phyloP scores from a whole-genome alignment of 2,329 filamentous ascomycete species.

The Cephalotrichum gorgonifer region DNA sequence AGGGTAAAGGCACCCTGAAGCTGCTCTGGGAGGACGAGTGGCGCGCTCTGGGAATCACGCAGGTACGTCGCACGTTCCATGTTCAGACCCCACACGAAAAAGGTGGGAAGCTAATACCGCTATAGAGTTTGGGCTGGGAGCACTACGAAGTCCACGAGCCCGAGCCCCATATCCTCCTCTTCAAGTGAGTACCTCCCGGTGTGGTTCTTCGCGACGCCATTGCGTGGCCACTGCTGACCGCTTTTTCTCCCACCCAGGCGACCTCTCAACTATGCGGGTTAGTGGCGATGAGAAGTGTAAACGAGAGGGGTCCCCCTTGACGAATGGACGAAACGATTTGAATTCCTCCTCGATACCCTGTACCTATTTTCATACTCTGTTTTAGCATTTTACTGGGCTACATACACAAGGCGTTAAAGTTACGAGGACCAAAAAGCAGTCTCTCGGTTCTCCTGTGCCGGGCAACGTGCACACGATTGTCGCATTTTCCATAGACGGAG shows the following conservation, averaged over 20 bases:
- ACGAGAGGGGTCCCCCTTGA: neutral
- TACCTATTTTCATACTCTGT: slow-evolving; percentile 4
- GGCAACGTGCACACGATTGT: neutral
- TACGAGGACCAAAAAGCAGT: neutral
- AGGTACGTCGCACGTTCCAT: slow-evolving; percentile 44
- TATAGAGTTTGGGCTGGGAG: slow-evolving; percentile 92
- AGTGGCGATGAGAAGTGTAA: slow-evolving; percentile 12
- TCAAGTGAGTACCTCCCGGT: slow-evolving; percentile 79
- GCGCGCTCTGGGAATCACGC: slow-evolving; percentile 92
- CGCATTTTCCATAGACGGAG: neutral
- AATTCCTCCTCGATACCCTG: slow-evolving; percentile 5
- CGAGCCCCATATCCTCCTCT: slow-evolving; percentile 94
- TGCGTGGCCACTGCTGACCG: neutral
- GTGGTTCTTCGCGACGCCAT: no score
- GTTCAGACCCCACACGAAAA: neutral
- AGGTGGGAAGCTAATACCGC: neutral
- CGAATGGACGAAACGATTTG: slow-evolving; percentile 1
- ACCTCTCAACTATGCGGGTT: slow-evolving; percentile 73
- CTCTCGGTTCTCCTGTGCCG: neutral
- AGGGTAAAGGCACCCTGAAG: slow-evolving; percentile 83
- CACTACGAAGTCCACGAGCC: slow-evolving; percentile 99
- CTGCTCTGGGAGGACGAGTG: slow-evolving; percentile 97
- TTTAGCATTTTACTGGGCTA: slow-evolving; percentile 1
- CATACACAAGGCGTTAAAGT: slow-evolving; percentile 1
- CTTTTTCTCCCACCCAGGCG: slow-evolving; percentile 43